Base-by-base conservation (phyloP, 2,329 filamentous ascomycete species). In the Rosellinia necatrix region DNA sequence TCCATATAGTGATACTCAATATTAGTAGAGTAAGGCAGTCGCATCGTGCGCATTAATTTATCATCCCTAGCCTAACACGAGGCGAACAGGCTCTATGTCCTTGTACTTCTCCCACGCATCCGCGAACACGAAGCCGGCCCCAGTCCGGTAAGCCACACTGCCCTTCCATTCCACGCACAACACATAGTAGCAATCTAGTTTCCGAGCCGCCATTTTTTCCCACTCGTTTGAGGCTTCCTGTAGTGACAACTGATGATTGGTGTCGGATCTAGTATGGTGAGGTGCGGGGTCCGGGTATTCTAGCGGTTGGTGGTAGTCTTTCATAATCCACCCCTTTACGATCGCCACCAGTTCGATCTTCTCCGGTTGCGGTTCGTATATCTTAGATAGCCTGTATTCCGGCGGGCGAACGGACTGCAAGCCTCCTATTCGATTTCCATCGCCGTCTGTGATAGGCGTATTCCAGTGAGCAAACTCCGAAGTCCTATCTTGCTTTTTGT, bases 1-100 rank as follows among this genome's bases (percentile, higher is more conserved):
- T n/a, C n/a, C n/a, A n/a, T n/a, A n/a, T n/a, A n/a, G n/a, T n/a
- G n/a, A n/a, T n/a, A n/a, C n/a, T n/a, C n/a, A n/a, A n/a, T n/a
- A n/a, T n/a, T n/a, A n/a, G n/a, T n/a, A n/a, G n/a, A n/a, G n/a
- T n/a, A n/a, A n/a, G n/a, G n/a, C n/a, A n/a, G n/a, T n/a, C n/a
- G n/a, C n/a, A n/a, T n/a, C n/a, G n/a, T n/a, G n/a, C n/a, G n/a
- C n/a, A n/a, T n/a, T n/a, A n/a, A n/a, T n/a, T n/a, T n/a, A n/a
- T n/a, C n/a, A n/a, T n/a, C n/a, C n/a, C 32, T 49, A 49, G 12
- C 46, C 46, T n/a, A 49, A 19, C 19, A 49, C 29, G 6, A 49
- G 46, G 9, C 38, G n/a, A 38, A 49, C 10, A 38, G 32, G 34
- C 9, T 38, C 22, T 19, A 22, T 15, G n/a, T 29, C 4, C 34